Evolutionary conservation across 352 stramenopile species (phyloP), one percentile per base, ranked within the genome.

Genomic region (Phytophthora boehmeriae): DNA sequence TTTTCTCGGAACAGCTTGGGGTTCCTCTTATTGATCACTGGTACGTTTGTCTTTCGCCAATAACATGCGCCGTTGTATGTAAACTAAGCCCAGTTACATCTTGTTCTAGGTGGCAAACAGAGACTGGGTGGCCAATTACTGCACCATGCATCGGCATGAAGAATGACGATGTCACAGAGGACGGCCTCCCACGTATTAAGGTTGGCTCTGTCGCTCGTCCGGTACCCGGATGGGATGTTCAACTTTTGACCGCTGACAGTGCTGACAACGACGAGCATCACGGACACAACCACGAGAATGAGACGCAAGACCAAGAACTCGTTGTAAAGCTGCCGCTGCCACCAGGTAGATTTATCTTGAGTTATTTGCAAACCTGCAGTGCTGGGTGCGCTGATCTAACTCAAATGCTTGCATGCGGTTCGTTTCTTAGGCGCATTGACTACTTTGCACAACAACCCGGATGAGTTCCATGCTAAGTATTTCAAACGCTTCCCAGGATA

Each of bases 21-120:
- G 73, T 89, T 1, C 78, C 76, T 19, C 41, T 95, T 9, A 76
- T 96, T 23, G 90, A 98, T 69, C 86, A 97, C 66, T 98, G 86
- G 78, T 71, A 53, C 20, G 45, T 16, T 20, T 41, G 25, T 22
- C 11, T 43, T 20, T n/a, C n/a, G n/a, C n/a, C n/a, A 5, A 8
- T 25, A 19, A 9, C 25, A 9, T 14, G 19, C 8, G 38, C 38
- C 8, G 4, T 44, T 11, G n/a, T n/a, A n/a, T 9, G 4, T 44
- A 22, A 44, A 22, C 13, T 22, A 22, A 44, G n/a, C 8, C 14
- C 19, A 22, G 34, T 41, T 5, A 3, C 14, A 6, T 39, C 14
- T 50, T 63, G 30, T 20, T 50, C 22, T 44, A 80, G 72, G 72
- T 98, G 92, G 92, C 88, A 97, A 68, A 97, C 92, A 2, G 92